Percentiles rank a stretch among this genome's conserved stretches.
These are phyloP conservation scores for Agastache rugosa DNA, from an alignment of 257 asterid genomes.

Conservation along the genomic window DNA sequence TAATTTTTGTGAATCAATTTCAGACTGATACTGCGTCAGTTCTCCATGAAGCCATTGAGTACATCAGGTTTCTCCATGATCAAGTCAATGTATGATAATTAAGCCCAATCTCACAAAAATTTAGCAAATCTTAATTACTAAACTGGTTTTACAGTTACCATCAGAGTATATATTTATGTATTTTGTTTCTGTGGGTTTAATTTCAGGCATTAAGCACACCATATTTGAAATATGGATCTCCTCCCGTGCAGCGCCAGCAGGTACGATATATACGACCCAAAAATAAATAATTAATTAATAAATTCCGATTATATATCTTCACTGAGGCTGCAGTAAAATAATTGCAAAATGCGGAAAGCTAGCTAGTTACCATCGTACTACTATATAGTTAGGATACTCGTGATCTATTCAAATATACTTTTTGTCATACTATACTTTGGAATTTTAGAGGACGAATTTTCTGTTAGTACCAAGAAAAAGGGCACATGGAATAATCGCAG, in stretches of 20 bases:
- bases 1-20: constrained; percentile 2
- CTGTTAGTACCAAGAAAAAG: background rate
- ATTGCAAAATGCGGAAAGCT: background rate
- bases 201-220: constrained; percentile 77
- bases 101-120: background rate
- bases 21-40: constrained; percentile 99
- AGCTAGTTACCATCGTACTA: background rate
- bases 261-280: constrained; percentile 34
- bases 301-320: constrained; percentile 7
- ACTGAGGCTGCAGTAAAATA: background rate
- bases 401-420: background rate
- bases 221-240: constrained; percentile 66
- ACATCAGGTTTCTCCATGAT: constrained; percentile 88
- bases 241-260: constrained; percentile 56
- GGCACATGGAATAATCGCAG: too few species aligned
- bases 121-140: background rate
- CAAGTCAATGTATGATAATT: constrained; percentile 77
- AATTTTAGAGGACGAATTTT: background rate
- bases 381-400: background rate
- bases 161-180: background rate
- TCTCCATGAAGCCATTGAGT: constrained; percentile 90
- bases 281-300: background rate
- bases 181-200: background rate
- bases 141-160: background rate
- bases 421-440: background rate